Evolutionary conservation across 2,329 filamentous ascomycete genomes (phyloP).

Genomic region (Diaporthe ampelina): DNA sequence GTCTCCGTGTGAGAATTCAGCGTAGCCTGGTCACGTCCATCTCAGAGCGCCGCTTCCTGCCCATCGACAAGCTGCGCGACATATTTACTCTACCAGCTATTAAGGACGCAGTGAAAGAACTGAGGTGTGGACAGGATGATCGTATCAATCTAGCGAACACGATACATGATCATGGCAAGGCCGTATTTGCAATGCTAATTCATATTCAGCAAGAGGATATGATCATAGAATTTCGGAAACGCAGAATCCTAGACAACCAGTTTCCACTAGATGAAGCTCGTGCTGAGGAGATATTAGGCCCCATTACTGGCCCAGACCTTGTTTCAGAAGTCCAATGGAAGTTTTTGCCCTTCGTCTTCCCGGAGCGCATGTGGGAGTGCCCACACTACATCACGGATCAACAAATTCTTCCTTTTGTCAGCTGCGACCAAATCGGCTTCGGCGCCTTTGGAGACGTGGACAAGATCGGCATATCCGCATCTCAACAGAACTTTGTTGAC

Average conservation of each 20-base stretch:
- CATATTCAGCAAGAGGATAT: background rate
- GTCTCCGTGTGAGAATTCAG: background rate
- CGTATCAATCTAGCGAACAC: background rate
- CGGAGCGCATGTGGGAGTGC: background rate
- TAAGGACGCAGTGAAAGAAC: background rate
- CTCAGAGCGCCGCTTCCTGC: background rate
- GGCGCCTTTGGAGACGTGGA: background rate
- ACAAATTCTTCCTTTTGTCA: background rate
- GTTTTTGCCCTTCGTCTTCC: background rate
- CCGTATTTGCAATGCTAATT: constrained; percentile 1
- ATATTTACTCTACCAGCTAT: background rate
- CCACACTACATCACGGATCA: background rate
- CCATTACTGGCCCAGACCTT: background rate
- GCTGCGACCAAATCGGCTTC: background rate
- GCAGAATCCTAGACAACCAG: background rate
- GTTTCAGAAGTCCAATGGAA: constrained; percentile 6
- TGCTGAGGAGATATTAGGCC: background rate
- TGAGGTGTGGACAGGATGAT: background rate
- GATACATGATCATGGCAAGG: background rate
- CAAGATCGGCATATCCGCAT: background rate
- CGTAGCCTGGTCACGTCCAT: background rate
- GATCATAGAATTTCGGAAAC: background rate
- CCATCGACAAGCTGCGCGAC: background rate
- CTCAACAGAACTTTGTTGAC: background rate
- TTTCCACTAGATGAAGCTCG: background rate